Base-by-base conservation (phyloP, 2,329 filamentous ascomycete species). In the Ophiostoma angusticollis region DNA sequence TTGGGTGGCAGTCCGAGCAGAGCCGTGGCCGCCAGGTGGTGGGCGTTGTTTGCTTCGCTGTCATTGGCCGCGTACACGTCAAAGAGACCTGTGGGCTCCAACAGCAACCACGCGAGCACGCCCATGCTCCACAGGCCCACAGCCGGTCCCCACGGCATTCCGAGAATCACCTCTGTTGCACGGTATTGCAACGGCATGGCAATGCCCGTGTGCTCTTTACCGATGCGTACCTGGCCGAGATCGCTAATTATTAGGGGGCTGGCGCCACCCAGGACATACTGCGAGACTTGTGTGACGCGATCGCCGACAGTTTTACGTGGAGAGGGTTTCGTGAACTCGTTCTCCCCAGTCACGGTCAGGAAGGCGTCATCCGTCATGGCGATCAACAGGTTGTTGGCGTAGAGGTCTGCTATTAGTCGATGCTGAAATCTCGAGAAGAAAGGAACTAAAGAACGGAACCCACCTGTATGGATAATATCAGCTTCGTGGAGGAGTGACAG, bases 101-200 rank as follows among this genome's bases (percentile, higher is more conserved):
- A 40, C n/a, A 54, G 46, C 28, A 51, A 46, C 52, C 53, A 54
- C 17, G 49, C 46, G 46, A 60, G 35, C 7, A 60, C 48, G 28
- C 52, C 58, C 2, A 53, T 42, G 24, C 52, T 57, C 59, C 58
- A 62, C n/a, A 54, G 44, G 47, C 62, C 58, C 17, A 60, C 53
- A 13, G 45, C 23, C 29, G 48, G 46, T 9, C 52, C 51, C 57
- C 58, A 61, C 0, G 45, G 39, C 50, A 59, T 59, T 18, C 50
- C 48, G 13, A 61, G 50, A 45, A 61, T 54, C 6, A 62, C 52
- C 41, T 62, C 59, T 0, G 58, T 58, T 17, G 58, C 53, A n/a
- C 55, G 52, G 36, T 56, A 57, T 2, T 43, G 51, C 7, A 49
- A 5, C 6, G 54, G 54, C 52, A 57, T 57, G 6, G 50, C 53